Evolutionary conservation across 371 early-diverging fungal species (phyloP).

Genomic region (Mortierella polycephala): DNA sequence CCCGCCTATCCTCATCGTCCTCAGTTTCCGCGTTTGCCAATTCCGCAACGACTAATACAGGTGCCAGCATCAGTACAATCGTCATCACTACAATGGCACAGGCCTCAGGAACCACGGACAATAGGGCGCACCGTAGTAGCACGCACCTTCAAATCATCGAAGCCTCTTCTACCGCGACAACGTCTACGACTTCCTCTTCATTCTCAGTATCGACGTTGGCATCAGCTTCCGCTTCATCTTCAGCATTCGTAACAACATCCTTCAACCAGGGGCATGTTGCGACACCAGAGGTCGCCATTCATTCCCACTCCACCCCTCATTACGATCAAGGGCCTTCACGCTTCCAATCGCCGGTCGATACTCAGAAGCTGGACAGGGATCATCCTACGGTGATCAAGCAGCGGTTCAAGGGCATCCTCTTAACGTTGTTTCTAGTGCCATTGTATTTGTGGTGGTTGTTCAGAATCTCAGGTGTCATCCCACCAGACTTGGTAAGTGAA

Average conservation of each 20-base stretch:
- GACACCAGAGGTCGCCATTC: slow-evolving; percentile 23
- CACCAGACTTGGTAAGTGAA: slow-evolving; percentile 14
- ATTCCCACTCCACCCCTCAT: slow-evolving; percentile 5
- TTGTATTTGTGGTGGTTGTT: slow-evolving; percentile 27
- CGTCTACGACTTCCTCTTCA: slow-evolving; percentile 6
- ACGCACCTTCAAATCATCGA: slow-evolving; percentile 29
- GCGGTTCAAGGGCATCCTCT: slow-evolving; percentile 24
- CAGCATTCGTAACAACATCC: not conserved
- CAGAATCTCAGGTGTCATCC: slow-evolving; percentile 8
- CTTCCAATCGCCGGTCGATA: slow-evolving; percentile 7
- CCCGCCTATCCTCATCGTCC: slow-evolving; percentile 21
- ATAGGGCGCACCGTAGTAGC: slow-evolving; percentile 28
- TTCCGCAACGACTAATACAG: not conserved
- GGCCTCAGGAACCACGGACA: slow-evolving; percentile 12
- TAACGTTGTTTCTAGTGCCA: slow-evolving; percentile 12
- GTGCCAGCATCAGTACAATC: not conserved
- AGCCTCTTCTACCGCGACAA: not conserved
- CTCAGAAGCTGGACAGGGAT: slow-evolving; percentile 23
- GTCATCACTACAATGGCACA: slow-evolving; percentile 6
- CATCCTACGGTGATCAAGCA: slow-evolving; percentile 30
- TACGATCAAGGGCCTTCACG: slow-evolving; percentile 5
- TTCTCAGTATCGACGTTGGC: not conserved
- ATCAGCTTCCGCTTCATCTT: slow-evolving; percentile 6
- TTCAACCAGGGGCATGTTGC: not conserved
- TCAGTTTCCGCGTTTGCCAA: slow-evolving; percentile 10